Base-by-base conservation (phyloP, 2,329 filamentous ascomycete genomes). In the Ophiocordyceps robertsii region DNA sequence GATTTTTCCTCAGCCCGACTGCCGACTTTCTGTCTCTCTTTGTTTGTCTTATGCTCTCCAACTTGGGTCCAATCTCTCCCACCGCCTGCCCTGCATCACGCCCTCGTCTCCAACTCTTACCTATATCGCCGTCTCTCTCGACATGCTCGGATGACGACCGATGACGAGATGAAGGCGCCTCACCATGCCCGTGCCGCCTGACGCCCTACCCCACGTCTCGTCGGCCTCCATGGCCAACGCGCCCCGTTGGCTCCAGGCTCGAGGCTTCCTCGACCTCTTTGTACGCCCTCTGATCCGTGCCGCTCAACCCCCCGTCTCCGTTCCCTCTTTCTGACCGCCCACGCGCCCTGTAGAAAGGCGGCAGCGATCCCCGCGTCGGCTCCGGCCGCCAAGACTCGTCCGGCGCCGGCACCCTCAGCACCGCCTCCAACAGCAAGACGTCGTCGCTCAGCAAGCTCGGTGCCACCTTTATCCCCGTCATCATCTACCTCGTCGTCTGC, bases 381-480 rank as follows among this genome's bases (percentile, higher is more conserved):
- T 57, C 62, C 27, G 52, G 50, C 32, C 57, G 61, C 38, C 52
- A 62, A 37, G 60, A 57, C 36, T 56, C 60, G 4, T 46, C 47
- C 1, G 55, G 53, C 6, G 49, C 45, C 12, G 62, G 62, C 42
- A 64, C 62, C 11, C 41, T 65, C 21, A 65, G 58, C 39, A 54
- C 56, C 24, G 40, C 51, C 14, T 52, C 53, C 16, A 50, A 44
- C 36, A 59, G 51, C 44, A 64, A 64, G 39, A 56, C 56, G 10
- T 54, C 61, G 1, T 65, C 62, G 10, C 46, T 60, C 8, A 46
- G 55, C 29, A 63, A 63, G 37, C 56, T 65, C 6, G 60, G 69
- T 32, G 66, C 64, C 49, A 78, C 75, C 17, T 68, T 79, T 37
- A 54, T 75, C 1, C 75, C 75, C 16, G 67, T 77, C 13, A 50